Conservation (phyloP, 164 flowering plant genomes). For the Sextonia rubra region DNA sequence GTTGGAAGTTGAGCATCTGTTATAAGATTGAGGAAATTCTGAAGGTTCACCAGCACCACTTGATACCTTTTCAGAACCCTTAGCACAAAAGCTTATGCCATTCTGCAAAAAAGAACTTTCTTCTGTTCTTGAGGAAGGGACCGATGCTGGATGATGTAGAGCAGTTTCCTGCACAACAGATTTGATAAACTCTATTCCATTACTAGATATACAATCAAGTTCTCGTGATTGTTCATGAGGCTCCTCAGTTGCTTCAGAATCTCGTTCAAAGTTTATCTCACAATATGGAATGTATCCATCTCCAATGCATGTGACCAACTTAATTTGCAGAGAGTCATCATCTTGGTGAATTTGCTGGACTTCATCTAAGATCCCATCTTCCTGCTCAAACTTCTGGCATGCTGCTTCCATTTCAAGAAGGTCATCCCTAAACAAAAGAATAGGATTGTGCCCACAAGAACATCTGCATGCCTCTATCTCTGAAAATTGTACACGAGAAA, state of each 20-base stretch:
- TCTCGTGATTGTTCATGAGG: slow-evolving; percentile 13
- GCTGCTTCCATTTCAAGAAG: slow-evolving; percentile 68
- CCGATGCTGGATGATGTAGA: slow-evolving; percentile 31
- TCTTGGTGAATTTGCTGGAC: slow-evolving; percentile 42
- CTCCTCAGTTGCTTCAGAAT: slow-evolving; percentile 10
- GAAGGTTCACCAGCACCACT: slow-evolving; percentile 20
- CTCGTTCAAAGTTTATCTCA: slow-evolving; percentile 37
- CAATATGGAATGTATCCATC: slow-evolving; percentile 69
- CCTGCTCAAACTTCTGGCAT: slow-evolving; percentile 81
- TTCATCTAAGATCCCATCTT: slow-evolving; percentile 37
- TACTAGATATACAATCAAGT: slow-evolving; percentile 12
- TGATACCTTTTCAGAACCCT: not conserved
- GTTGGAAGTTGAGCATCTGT: slow-evolving; percentile 15
- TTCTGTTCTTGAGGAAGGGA: slow-evolving; percentile 16
- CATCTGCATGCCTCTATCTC: slow-evolving; percentile 41
- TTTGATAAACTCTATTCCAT: slow-evolving; percentile 9
- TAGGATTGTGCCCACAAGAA: slow-evolving; percentile 47
- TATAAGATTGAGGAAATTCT: slow-evolving; percentile 20
- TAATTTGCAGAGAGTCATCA: slow-evolving; percentile 34
- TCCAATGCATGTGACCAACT: slow-evolving; percentile 25
- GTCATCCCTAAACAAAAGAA: slow-evolving; percentile 58
- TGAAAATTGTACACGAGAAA: slow-evolving; percentile 21
- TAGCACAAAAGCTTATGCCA: slow-evolving; percentile 35
- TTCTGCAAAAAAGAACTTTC: slow-evolving; percentile 12
- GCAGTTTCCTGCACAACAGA: slow-evolving; percentile 26